These are phyloP conservation scores for Camelina sativa DNA, from an alignment of 345 rosid genomes.

Conservation along the genomic window DNA sequence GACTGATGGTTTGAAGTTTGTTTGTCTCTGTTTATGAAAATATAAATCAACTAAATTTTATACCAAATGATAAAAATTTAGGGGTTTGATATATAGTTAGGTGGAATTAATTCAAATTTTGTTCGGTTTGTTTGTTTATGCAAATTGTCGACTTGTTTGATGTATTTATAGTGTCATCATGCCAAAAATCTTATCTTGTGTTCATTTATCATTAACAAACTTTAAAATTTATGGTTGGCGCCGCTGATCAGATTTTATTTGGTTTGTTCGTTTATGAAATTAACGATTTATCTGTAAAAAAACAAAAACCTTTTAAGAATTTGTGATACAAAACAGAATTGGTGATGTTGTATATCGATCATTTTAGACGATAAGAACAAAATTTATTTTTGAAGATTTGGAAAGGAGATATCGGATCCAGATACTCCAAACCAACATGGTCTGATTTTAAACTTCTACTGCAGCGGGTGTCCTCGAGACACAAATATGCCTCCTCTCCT, in stretches of 20 bases:
- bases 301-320: no score
- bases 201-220: neutral
- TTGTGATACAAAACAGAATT: no score
- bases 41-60: neutral
- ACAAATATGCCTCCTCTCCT: no score
- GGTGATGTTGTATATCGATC: no score
- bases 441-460: no score
- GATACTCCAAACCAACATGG: no score
- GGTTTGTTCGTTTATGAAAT: neutral
- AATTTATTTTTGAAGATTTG: no score
- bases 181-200: neutral
- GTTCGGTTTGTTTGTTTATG: neutral
- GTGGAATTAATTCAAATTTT: neutral
- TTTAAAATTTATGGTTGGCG: neutral
- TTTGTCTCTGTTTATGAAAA: neutral
- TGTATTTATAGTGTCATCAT: neutral
- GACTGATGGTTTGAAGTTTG: neutral
- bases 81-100: neutral
- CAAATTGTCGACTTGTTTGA: neutral
- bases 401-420: no score
- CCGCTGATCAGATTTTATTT: neutral
- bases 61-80: neutral
- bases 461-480: no score
- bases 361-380: no score
- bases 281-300: no score